Evolutionary conservation across 139 green algal species (phyloP).

Genomic region (Coelastrella sp.): DNA sequence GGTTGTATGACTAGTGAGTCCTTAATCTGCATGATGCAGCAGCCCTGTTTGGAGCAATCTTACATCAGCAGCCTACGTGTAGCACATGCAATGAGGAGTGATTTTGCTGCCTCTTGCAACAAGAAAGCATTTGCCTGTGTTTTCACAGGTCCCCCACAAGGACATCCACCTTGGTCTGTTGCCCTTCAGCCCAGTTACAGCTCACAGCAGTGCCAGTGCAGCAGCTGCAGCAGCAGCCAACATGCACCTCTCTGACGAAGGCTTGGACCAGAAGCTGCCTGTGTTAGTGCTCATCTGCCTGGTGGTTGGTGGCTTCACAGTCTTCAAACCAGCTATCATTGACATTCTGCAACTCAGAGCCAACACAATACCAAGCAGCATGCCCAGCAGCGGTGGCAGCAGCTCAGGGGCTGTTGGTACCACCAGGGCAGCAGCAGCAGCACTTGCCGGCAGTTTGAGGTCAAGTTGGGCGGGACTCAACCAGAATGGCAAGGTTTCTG

Average conservation of each 20-base stretch:
- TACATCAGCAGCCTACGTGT: no score
- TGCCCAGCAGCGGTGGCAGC: neutral
- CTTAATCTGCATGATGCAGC: no score
- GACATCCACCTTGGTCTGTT: slow-evolving; percentile 28
- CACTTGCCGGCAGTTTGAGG: neutral
- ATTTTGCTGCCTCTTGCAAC: no score
- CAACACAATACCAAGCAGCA: neutral
- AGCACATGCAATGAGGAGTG: no score
- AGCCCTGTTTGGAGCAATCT: no score
- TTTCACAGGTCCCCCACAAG: neutral
- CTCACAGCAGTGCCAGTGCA: neutral
- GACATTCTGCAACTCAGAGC: slow-evolving; percentile 29
- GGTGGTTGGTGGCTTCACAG: neutral
- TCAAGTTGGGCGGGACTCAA: neutral
- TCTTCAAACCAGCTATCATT: neutral
- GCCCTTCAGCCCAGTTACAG: neutral
- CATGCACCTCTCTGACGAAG: slow-evolving; percentile 18
- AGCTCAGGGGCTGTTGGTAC: neutral
- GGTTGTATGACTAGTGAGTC: no score
- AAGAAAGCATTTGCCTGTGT: neutral
- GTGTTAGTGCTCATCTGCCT: slow-evolving; percentile 41
- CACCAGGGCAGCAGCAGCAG: neutral
- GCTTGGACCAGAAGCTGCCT: slow-evolving; percentile 18
- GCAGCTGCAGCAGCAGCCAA: slow-evolving; percentile 4
- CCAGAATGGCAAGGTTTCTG: neutral